These are phyloP conservation scores for Nakazawaea ambrosiae DNA, from an alignment of 805 yeast species.

Conservation along the genomic window DNA sequence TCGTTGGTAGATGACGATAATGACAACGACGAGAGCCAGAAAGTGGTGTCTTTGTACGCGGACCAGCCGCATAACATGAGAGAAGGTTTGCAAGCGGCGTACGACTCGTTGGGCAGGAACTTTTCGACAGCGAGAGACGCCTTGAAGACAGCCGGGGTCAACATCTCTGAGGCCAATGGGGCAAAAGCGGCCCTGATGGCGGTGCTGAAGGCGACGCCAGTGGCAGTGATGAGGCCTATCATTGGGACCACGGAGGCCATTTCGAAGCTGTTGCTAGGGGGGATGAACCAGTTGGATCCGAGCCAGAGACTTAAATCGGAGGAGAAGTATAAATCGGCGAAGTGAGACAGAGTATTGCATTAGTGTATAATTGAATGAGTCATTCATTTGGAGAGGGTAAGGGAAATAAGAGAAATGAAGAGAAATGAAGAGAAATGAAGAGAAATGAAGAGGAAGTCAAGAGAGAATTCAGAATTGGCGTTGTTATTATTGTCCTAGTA, in stretches of 20 bases:
- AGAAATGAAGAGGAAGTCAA: no score
- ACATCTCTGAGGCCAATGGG: constrained; percentile 56
- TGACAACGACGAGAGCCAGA: constrained; percentile 29
- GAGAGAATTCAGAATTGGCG: no score
- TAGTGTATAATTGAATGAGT: no score
- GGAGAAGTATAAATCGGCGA: constrained; percentile 52
- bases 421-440: no score
- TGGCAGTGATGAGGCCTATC: constrained; percentile 73
- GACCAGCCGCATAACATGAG: constrained; percentile 70
- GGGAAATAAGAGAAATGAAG: no score
- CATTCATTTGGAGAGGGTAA: no score
- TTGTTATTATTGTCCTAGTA: no score
- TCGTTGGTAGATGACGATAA: no score
- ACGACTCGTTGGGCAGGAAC: constrained; percentile 62
- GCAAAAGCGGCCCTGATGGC: constrained; percentile 63
- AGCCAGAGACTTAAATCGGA: constrained; percentile 46
- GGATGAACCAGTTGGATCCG: constrained; percentile 75
- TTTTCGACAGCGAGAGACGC: constrained; percentile 59
- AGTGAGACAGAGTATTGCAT: no score
- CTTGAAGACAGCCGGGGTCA: constrained; percentile 49
- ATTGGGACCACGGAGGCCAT: constrained; percentile 92
- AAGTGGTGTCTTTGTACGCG: constrained; percentile 65
- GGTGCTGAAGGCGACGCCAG: constrained; percentile 71
- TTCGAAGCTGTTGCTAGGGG: constrained; percentile 74
- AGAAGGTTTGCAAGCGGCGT: constrained; percentile 74